These are phyloP conservation scores for Gastrolobium bilobum DNA, from an alignment of 306 rosid species.

Conservation along the genomic window DNA sequence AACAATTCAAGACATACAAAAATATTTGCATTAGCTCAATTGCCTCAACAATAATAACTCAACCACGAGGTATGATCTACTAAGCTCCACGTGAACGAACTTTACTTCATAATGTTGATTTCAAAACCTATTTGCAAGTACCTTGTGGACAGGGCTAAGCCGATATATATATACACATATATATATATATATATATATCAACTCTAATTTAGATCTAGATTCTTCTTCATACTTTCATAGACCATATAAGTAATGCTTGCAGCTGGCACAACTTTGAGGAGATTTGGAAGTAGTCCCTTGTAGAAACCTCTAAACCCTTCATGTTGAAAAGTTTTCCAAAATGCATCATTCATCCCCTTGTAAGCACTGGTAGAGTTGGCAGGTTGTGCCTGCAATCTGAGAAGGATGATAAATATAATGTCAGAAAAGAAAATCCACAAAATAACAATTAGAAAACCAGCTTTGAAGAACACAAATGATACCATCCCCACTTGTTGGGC, in stretches of 20 bases:
- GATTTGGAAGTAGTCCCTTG: constrained; percentile 62
- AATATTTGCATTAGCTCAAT: constrained; percentile 48
- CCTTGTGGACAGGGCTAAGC: constrained; percentile 20
- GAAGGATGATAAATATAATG: constrained; percentile 21
- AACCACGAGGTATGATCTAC: constrained; percentile 29
- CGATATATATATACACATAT: not conserved
- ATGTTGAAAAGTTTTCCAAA: constrained; percentile 51
- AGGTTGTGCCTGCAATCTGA: constrained; percentile 65
- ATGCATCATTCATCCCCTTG: constrained; percentile 64
- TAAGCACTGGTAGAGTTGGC: constrained; percentile 49
- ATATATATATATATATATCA: not conserved
- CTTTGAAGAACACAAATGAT: constrained; percentile 8
- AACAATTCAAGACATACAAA: constrained; percentile 43
- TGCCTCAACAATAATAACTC: constrained; percentile 39
- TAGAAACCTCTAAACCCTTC: constrained; percentile 63
- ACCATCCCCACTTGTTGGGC: not conserved
- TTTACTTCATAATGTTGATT: constrained; percentile 1
- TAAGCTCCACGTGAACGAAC: not conserved
- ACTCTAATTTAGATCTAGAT: constrained; percentile 52
- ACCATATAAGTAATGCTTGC: constrained; percentile 65
- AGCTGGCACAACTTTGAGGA: constrained; percentile 69
- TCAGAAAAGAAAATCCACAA: constrained; percentile 26
- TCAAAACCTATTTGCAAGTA: constrained; percentile 18
- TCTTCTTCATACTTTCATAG: constrained; percentile 64
- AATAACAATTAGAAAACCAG: constrained; percentile 23